Evolutionary conservation across 257 asterid species (phyloP).

Genomic region (Capsicum pubescens): DNA sequence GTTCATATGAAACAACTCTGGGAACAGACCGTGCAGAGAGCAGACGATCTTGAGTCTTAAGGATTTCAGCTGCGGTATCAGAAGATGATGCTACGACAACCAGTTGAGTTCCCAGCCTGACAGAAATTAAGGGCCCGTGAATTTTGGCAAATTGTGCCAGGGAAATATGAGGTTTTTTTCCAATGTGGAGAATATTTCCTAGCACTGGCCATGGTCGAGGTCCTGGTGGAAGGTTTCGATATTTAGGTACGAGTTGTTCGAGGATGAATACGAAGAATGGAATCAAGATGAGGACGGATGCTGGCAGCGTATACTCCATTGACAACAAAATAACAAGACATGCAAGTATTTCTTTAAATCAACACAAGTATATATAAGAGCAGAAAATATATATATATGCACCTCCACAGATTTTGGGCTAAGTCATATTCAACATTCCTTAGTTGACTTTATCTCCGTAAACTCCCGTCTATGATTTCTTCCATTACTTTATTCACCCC

Average conservation of each 20-base stretch:
- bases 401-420: too few species aligned
- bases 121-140: constrained; percentile 50
- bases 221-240: constrained; percentile 31
- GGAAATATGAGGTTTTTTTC: constrained; percentile 33
- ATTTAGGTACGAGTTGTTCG: constrained; percentile 3
- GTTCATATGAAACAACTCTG: background rate
- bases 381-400: too few species aligned
- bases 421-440: too few species aligned
- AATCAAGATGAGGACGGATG: constrained; percentile 9
- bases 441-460: too few species aligned
- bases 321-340: constrained; percentile 35
- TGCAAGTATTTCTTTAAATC: too few species aligned
- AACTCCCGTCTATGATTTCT: too few species aligned
- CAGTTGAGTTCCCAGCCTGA: constrained; percentile 41
- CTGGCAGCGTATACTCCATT: background rate
- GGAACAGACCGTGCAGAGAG: constrained; percentile 46
- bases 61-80: constrained; percentile 45
- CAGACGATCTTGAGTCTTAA: constrained; percentile 43
- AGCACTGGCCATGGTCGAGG: constrained; percentile 36
- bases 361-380: too few species aligned
- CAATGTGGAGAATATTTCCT: constrained; percentile 33
- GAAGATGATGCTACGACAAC: constrained; percentile 54
- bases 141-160: constrained; percentile 41
- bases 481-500: too few species aligned
- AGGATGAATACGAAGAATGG: constrained; percentile 12